Conservation (phyloP, 2,329 filamentous ascomycete genomes). For the Sordariomycetes sp. region DNA sequence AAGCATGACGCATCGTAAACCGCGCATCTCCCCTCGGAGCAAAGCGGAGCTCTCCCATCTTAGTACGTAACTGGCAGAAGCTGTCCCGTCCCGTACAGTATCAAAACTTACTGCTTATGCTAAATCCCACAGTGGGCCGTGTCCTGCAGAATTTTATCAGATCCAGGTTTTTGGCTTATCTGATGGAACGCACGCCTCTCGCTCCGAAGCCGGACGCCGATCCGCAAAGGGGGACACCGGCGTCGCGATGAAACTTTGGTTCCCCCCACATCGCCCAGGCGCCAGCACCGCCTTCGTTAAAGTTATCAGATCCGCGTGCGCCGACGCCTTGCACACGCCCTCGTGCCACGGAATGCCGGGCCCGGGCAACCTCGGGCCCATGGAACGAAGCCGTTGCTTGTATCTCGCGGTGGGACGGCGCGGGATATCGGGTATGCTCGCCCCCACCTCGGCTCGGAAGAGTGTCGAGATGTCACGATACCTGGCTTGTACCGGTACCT, state of each 20-base stretch:
- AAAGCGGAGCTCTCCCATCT: background rate
- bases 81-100: background rate
- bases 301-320: conserved; percentile 5
- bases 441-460: background rate
- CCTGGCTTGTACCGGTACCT: background rate
- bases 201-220: background rate
- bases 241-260: background rate
- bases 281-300: background rate
- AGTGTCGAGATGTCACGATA: background rate
- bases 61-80: background rate
- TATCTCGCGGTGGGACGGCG: background rate
- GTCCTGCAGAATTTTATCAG: background rate
- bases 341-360: background rate
- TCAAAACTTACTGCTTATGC: background rate
- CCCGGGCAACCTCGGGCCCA: background rate
- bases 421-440: background rate
- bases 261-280: background rate
- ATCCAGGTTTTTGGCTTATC: background rate
- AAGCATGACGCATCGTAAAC: background rate
- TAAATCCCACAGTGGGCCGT: background rate
- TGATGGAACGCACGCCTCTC: background rate
- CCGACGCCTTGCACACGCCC: background rate
- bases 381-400: background rate
- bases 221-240: background rate
- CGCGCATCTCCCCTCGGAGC: background rate